phyloP scores from a whole-genome alignment of 805 yeast genomes.

The Pichia sporocuriosa region DNA sequence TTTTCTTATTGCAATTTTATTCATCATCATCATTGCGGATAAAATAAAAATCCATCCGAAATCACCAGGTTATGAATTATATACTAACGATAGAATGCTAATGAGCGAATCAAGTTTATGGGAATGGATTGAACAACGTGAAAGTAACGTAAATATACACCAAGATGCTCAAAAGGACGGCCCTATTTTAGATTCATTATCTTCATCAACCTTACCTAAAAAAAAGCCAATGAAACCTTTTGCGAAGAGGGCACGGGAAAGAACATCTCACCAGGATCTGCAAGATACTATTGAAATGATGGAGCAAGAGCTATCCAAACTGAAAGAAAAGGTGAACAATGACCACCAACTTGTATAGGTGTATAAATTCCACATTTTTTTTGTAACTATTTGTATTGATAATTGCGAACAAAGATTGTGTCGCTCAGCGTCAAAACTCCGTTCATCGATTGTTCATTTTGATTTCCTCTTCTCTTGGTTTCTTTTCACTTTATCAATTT shows the following conservation, averaged over 20 bases:
- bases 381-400: no score
- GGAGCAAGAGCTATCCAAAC: constrained; percentile 34
- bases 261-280: constrained; percentile 36
- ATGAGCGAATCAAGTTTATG: constrained; percentile 57
- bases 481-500: no score
- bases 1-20: constrained; percentile 16
- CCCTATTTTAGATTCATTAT: no score
- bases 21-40: constrained; percentile 19
- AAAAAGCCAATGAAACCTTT: constrained; percentile 1
- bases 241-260: constrained; percentile 1
- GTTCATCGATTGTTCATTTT: no score
- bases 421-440: no score
- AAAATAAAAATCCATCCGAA: constrained; percentile 2
- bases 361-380: no score
- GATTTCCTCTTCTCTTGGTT: no score
- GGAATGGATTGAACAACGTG: constrained; percentile 55
- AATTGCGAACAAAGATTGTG: no score
- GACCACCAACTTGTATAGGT: background rate
- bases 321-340: constrained; percentile 15
- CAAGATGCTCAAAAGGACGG: no score
- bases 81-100: constrained; percentile 26
- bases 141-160: no score
- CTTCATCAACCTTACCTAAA: no score
- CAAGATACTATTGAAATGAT: constrained; percentile 41
- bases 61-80: constrained; percentile 8